A percentile compares a stretch with the other conserved stretches of the same genome.
These are phyloP conservation scores for Picea sitchensis DNA, from an alignment of 75 land plant species.

Conservation along the genomic window DNA sequence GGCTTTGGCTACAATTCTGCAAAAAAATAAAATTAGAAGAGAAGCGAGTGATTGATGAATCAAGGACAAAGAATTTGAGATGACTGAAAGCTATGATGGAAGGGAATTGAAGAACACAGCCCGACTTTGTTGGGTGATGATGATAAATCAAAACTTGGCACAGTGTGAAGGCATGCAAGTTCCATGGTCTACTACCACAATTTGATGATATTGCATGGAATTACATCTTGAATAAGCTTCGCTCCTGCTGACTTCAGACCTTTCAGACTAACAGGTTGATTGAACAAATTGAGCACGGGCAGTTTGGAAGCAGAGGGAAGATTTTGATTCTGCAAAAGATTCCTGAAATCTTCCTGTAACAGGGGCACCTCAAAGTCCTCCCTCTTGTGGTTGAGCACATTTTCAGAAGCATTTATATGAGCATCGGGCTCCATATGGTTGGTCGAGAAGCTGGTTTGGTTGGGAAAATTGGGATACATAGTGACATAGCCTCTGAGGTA, in stretches of 20 bases:
- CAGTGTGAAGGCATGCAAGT: slow-evolving; percentile 81
- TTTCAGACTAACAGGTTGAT: slow-evolving; percentile 73
- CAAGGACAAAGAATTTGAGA: too few species aligned
- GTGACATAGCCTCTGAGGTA: slow-evolving; percentile 92
- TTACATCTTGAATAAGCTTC: slow-evolving; percentile 85
- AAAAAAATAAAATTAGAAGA: too few species aligned
- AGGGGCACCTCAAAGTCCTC: slow-evolving; percentile 92
- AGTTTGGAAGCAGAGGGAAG: slow-evolving; percentile 80
- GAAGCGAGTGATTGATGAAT: too few species aligned
- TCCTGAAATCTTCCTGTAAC: slow-evolving; percentile 66
- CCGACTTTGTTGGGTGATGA: too few species aligned
- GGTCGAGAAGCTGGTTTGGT: slow-evolving; percentile 94
- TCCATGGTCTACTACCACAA: slow-evolving; percentile 59
- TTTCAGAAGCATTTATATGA: slow-evolving; percentile 91
- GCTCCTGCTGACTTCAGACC: slow-evolving; percentile 95
- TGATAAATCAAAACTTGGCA: slow-evolving; percentile 49
- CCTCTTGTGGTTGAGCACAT: slow-evolving; percentile 71
- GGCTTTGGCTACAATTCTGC: too few species aligned
- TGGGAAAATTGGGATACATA: slow-evolving; percentile 95
- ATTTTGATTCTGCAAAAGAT: slow-evolving; percentile 59
- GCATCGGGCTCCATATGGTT: slow-evolving; percentile 99
- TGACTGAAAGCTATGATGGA: too few species aligned
- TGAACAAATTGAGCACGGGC: slow-evolving; percentile 94
- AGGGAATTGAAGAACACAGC: too few species aligned
- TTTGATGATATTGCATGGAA: slow-evolving; percentile 50